Evolutionary conservation across 495 filamentous ascomycete species (phyloP).

Genomic region (Filosporella fistucella): DNA sequence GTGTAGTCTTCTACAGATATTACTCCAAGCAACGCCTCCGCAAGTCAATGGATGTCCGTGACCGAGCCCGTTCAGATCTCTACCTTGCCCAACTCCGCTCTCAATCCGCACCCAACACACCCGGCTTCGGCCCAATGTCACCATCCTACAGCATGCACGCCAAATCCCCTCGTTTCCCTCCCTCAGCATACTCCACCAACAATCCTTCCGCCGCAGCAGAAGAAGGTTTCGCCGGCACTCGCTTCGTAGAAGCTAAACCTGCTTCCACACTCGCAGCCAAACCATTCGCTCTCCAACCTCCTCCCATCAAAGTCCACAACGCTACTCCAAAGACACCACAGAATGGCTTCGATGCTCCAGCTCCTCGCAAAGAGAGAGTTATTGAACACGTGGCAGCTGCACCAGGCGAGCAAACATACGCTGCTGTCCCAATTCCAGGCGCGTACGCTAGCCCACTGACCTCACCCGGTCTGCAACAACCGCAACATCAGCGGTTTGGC

Average conservation of each 20-base stretch:
- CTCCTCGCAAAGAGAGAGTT: constrained; percentile 14
- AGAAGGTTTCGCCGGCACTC: constrained; percentile 31
- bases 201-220: constrained; percentile 33
- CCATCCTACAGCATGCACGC: constrained; percentile 48
- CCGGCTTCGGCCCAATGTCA: constrained; percentile 70
- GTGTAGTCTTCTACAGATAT: constrained; percentile 90
- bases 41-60: constrained; percentile 94
- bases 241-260: constrained; percentile 46
- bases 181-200: constrained; percentile 38
- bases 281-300: constrained; percentile 79
- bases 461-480: constrained; percentile 12
- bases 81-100: constrained; percentile 92
- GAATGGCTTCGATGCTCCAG: constrained; percentile 20
- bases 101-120: constrained; percentile 93
- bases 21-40: constrained; percentile 90
- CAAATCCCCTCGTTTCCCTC: constrained; percentile 50
- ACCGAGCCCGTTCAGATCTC: constrained; percentile 87
- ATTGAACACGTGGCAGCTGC: constrained; percentile 47
- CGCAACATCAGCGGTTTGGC: constrained; percentile 21
- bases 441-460: constrained; percentile 40
- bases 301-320: constrained; percentile 70
- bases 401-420: constrained; percentile 62
- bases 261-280: constrained; percentile 36
- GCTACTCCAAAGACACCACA: constrained; percentile 44
- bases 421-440: constrained; percentile 62